Percentiles rank a stretch among this genome's conserved stretches.
These are phyloP conservation scores for Lactifluus hygrophoroides DNA, from an alignment of 768 basidiomycete species.

Conservation along the genomic window DNA sequence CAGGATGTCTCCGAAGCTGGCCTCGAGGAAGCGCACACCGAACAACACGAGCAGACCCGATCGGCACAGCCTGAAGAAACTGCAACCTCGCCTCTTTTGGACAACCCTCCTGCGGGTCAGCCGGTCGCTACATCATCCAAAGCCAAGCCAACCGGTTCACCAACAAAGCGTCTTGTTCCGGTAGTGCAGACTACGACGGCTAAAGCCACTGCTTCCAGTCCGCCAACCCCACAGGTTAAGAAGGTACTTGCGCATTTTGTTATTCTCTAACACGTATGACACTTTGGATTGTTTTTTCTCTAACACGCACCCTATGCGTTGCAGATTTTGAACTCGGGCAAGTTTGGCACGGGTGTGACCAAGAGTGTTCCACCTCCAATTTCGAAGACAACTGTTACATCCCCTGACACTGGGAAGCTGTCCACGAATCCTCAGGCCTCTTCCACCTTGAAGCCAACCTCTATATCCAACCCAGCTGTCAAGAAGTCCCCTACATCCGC, in stretches of 20 bases:
- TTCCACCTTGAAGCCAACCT: conserved; percentile 29
- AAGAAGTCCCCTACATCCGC: conserved; percentile 28
- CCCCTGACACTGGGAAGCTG: conserved; percentile 26
- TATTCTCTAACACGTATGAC: conserved; percentile 2
- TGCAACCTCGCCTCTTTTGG: conserved; percentile 12
- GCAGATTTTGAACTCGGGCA: conserved; percentile 20
- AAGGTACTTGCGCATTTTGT: conserved; percentile 41
- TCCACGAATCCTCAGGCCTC: conserved; percentile 22
- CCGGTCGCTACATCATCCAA: conserved; percentile 22
- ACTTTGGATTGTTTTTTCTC: conserved; percentile 19
- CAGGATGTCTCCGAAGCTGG: background rate
- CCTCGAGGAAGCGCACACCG: conserved; percentile 4
- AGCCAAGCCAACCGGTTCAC: conserved; percentile 19
- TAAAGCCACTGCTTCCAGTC: conserved; percentile 38
- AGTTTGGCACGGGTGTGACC: conserved; percentile 25
- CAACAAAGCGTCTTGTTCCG: conserved; percentile 27
- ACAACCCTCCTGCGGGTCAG: conserved; percentile 13
- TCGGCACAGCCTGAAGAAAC: conserved; percentile 3
- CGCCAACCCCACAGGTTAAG: conserved; percentile 53
- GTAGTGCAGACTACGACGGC: conserved; percentile 33
- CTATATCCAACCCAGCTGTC: conserved; percentile 1
- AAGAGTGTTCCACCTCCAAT: conserved; percentile 34
- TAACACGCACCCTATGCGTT: conserved; percentile 13
- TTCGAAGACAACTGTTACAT: conserved; percentile 34
- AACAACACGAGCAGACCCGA: conserved; percentile 21